A percentile compares a stretch with the other conserved stretches of the same genome.
Conservation (phyloP, 805 yeast genomes). For the Candida nanaspora region DNA sequence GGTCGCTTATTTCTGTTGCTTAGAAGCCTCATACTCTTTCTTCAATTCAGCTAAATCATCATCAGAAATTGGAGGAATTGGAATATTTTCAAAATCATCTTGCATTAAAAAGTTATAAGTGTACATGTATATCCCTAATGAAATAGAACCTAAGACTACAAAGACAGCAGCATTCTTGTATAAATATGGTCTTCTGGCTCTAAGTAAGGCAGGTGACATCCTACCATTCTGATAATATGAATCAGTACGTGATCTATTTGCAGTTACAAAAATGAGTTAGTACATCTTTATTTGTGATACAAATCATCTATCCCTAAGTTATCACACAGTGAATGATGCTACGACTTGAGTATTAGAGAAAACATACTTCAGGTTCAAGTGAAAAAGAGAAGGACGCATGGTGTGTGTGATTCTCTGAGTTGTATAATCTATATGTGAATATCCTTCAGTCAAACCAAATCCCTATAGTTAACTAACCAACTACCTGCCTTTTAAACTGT, state of each 20-base stretch:
- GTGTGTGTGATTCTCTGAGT: not conserved
- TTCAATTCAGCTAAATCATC: conserved; percentile 66
- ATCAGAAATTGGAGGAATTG: conserved; percentile 86
- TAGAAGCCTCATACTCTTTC: conserved; percentile 57
- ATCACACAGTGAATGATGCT: no score
- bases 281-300: no score
- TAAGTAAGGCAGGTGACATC: conserved; percentile 89
- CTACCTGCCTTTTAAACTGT: no score
- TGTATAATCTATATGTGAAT: not conserved
- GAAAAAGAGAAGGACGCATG: conserved; percentile 1
- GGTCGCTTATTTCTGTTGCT: conserved; percentile 6
- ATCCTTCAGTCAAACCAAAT: no score
- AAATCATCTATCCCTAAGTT: no score
- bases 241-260: conserved; percentile 13
- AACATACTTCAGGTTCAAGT: not conserved
- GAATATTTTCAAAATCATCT: conserved; percentile 87
- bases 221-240: conserved; percentile 37
- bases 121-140: conserved; percentile 59
- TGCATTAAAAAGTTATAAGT: conserved; percentile 59
- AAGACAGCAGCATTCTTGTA: conserved; percentile 66
- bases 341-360: no score
- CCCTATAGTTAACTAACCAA: no score
- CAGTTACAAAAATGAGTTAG: not conserved
- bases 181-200: conserved; percentile 86
- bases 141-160: conserved; percentile 50